Base-by-base conservation (phyloP, 2,329 filamentous ascomycete genomes). In the Trichophyton simii region DNA sequence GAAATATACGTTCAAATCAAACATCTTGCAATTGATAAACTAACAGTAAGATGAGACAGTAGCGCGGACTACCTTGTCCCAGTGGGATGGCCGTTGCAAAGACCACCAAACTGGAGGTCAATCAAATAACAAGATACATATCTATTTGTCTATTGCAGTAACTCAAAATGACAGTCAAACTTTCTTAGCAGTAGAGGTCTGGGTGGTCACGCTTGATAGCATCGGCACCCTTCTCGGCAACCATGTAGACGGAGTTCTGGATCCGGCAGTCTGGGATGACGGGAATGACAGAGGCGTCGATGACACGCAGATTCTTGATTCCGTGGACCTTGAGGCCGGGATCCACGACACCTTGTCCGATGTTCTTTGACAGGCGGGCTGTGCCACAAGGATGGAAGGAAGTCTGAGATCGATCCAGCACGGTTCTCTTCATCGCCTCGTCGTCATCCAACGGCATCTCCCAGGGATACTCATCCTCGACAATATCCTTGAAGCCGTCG, bases 201-300 rank as follows among this genome's bases (percentile, higher is more conserved):
- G 13, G 11, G 38, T 79, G 71, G 7, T 71, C 71, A 7, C 72
- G 68, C 68, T 79, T 79, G 68, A 80, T 79, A 60, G 76, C 67
- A 68, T 80, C 78, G 28, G 78, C 78, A 63, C 9, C 75, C 73
- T 80, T 85, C 68, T 86, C 82, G 3, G 74, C 82, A 61, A 84
- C 68, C 78, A 81, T 82, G 65, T 85, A 86, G 1, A 85, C 82
- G 1, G 79, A 77, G 62, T 82, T 83, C 68, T 85, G 82, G 57
- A 83, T 83, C 0, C 82, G 77, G 73, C 82, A 75, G 76, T 82
- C 62, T 68, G 81, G 69, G 77, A 82, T 69, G 8, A 83, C 75
- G 0, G 82, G 82, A 11, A 84, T 79, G 22, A 83, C 70, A 0
- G 79, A 82, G 0, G 82, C 81, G 67, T 85, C 82, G 38, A 80